phyloP scores from a whole-genome alignment of 257 asterid species.

The Gardenia jasminoides region DNA sequence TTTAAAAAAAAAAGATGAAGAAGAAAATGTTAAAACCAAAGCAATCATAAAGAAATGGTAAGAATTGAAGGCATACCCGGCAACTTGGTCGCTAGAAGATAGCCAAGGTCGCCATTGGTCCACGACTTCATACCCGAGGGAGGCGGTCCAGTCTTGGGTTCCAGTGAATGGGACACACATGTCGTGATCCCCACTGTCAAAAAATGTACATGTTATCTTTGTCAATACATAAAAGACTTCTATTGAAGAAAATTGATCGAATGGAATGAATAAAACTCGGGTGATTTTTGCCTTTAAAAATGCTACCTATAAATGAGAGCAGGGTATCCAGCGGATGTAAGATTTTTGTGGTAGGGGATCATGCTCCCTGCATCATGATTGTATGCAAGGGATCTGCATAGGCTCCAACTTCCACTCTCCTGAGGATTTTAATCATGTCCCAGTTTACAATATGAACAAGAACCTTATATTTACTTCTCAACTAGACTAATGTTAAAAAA shows the following conservation, averaged over 20 bases:
- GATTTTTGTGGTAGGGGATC: constrained; percentile 51
- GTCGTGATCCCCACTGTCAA: constrained; percentile 61
- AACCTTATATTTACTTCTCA: no score
- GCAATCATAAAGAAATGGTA: no score
- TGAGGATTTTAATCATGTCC: constrained; percentile 16
- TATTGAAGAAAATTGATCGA: background rate
- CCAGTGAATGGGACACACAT: constrained; percentile 67
- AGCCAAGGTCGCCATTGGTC: constrained; percentile 59
- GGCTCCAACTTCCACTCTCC: constrained; percentile 47
- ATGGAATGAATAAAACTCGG: no score
- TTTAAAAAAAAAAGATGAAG: no score
- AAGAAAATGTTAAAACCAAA: no score
- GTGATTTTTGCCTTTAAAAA: background rate
- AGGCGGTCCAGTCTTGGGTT: constrained; percentile 55
- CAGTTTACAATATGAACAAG: background rate
- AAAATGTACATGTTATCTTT: background rate
- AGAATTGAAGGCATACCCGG: constrained; percentile 38
- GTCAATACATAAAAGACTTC: background rate
- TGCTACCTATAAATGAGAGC: constrained; percentile 54
- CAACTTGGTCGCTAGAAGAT: constrained; percentile 39
- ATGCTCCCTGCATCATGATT: constrained; percentile 52
- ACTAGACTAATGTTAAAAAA: no score
- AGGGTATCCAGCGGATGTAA: constrained; percentile 42
- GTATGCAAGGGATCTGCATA: constrained; percentile 29
- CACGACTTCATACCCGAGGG: constrained; percentile 39